Percentiles rank a stretch among this genome's conserved stretches.
Evolutionary conservation across 2,329 filamentous ascomycete genomes (phyloP).

Genomic region (Drechslerella dactyloides): DNA sequence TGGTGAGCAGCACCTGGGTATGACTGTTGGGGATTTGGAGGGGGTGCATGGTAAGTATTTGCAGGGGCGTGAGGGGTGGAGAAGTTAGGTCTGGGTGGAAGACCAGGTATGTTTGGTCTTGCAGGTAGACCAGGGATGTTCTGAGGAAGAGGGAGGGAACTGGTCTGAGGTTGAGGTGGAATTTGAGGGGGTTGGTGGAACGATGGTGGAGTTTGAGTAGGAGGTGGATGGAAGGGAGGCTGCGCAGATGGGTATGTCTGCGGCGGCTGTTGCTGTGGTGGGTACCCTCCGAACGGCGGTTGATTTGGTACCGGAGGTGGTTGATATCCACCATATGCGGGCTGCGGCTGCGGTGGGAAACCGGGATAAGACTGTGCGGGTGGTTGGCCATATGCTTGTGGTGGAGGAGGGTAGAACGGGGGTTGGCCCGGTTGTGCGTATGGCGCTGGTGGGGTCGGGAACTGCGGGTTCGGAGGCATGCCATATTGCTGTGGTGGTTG

Average conservation of each 20-base stretch:
- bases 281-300: slow-evolving; percentile 61
- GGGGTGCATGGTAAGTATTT: slow-evolving; percentile 52
- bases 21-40: slow-evolving; percentile 32
- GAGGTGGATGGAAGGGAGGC: slow-evolving; percentile 48
- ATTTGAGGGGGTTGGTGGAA: slow-evolving; percentile 52
- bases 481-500: slow-evolving; percentile 30
- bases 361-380: slow-evolving; percentile 31
- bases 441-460: slow-evolving; percentile 52
- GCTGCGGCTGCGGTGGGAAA: slow-evolving; percentile 45
- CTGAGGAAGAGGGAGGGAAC: slow-evolving; percentile 57
- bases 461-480: slow-evolving; percentile 28
- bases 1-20: slow-evolving; percentile 29
- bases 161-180: slow-evolving; percentile 47
- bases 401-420: slow-evolving; percentile 60
- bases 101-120: slow-evolving; percentile 64
- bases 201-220: slow-evolving; percentile 51
- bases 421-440: slow-evolving; percentile 58
- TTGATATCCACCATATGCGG: slow-evolving; percentile 58
- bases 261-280: slow-evolving; percentile 45
- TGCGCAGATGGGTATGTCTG: slow-evolving; percentile 51
- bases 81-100: slow-evolving; percentile 68
- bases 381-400: slow-evolving; percentile 53
- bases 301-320: slow-evolving; percentile 60
- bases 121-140: slow-evolving; percentile 61
- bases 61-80: slow-evolving; percentile 57